phyloP scores from a whole-genome alignment of 2,329 filamentous ascomycete genomes.

The Coleophoma eucalyptorum region DNA sequence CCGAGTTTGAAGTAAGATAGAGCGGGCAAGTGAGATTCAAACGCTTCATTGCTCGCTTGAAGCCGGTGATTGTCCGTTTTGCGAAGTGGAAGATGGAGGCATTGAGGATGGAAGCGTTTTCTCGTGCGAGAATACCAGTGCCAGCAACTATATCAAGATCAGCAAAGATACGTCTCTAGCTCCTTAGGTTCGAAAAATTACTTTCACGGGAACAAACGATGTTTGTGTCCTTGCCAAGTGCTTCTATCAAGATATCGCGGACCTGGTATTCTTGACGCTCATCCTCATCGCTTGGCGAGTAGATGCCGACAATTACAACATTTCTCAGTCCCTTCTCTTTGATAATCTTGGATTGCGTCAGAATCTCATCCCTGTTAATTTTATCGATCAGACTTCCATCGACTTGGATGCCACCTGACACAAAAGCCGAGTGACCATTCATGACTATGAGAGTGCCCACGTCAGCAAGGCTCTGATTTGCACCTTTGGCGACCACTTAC shows the following conservation, averaged over 20 bases:
- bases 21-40: slow-evolving; percentile 48
- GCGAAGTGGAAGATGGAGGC: slow-evolving; percentile 54
- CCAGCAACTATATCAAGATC: neutral
- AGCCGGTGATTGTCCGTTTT: slow-evolving; percentile 46
- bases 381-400: slow-evolving; percentile 39
- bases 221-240: neutral
- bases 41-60: slow-evolving; percentile 42
- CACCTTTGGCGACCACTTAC: neutral
- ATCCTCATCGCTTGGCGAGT: slow-evolving; percentile 36
- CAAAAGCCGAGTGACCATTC: slow-evolving; percentile 34
- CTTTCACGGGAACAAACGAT: neutral
- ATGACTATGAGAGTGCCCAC: slow-evolving; percentile 21
- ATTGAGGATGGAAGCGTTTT: slow-evolving; percentile 59
- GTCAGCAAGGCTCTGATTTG: neutral
- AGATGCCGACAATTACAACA: slow-evolving; percentile 40
- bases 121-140: slow-evolving; percentile 17
- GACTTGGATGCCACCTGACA: slow-evolving; percentile 43
- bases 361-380: slow-evolving; percentile 34
- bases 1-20: slow-evolving; percentile 58
- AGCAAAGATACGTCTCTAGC: too few species aligned
- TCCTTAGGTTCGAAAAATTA: neutral
- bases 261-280: neutral
- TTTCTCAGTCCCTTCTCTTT: slow-evolving; percentile 30
- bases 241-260: neutral
- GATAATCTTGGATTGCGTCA: slow-evolving; percentile 28